Evolutionary conservation across 2,329 filamentous ascomycete genomes (phyloP), one percentile per base, ranked within the genome.

Genomic region (Colletotrichum noveboracense): DNA sequence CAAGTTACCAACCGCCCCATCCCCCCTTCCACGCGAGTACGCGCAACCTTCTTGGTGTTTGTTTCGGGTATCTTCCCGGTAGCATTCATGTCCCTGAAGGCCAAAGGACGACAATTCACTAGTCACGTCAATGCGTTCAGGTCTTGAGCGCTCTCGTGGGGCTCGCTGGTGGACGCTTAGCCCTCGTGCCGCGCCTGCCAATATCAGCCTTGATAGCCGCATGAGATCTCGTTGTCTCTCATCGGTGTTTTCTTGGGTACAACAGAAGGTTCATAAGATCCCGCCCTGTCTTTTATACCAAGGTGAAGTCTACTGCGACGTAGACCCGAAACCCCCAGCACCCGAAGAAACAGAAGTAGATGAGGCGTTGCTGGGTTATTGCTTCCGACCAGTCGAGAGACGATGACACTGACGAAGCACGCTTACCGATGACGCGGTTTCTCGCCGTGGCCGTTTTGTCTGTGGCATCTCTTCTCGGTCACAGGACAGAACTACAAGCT

Each of bases 121-220:
- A 5, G 26, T 26, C 26, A 26, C 26, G 4, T 26, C 26, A 26
- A 26, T 26, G 5, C 26, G 4, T 26, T 5, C 4, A 26, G 4
- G 26, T 26, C 16, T 9, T 9, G 16, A 18, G 18, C 0, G 8
- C 8, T 43, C 38, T n/a, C 18, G 0, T 43, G 38, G 16, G 1
- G 38, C 16, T 43, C 0, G 5, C 0, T 7, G 18, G 5, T 48
- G 1, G 18, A 0, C 5, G 9, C 34, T 16, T 1, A 1, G 34
- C 18, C n/a, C n/a, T 21, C n/a, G 0, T 21, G n/a, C n/a, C n/a
- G 1, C 10, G 4, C 10, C 0, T 21, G n/a, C 43, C n/a, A 2
- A 52, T 21, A 0, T 0, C n/a, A 52, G 10, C n/a, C 6, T 13
- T 0, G 0, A 3, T 4, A 52, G 43, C 10, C 10, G n/a, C n/a